Conservation (phyloP, 495 filamentous ascomycete species). For the Neurospora hispaniola region DNA sequence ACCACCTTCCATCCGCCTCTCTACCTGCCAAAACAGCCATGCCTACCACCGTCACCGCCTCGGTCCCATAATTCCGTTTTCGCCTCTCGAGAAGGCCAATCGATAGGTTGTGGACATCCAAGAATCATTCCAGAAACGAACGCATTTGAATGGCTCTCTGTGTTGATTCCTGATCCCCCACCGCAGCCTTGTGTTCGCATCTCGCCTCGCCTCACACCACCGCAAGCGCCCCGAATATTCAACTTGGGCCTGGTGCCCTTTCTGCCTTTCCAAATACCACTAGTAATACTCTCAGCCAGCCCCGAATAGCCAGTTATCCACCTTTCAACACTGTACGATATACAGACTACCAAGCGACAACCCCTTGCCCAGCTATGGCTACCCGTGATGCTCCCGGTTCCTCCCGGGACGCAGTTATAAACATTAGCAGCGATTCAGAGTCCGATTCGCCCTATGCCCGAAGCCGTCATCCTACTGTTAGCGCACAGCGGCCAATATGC, state of each 20-base stretch:
- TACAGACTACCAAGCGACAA: not conserved
- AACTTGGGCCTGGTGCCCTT: not conserved
- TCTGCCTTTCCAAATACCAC: not conserved
- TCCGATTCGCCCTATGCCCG: constrained; percentile 1
- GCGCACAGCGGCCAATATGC: constrained; percentile 10
- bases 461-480: not conserved
- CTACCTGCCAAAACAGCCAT: not conserved
- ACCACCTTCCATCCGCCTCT: not conserved
- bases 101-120: not conserved
- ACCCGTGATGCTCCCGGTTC: constrained; percentile 8
- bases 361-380: constrained; percentile 13
- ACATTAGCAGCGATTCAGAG: constrained; percentile 8
- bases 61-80: not conserved
- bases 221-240: not conserved
- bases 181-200: not conserved
- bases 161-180: not conserved
- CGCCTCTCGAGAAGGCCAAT: not conserved
- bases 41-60: not conserved
- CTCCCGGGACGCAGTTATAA: not conserved
- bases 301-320: not conserved
- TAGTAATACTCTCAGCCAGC: not conserved
- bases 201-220: not conserved
- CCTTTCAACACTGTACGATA: not conserved
- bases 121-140: not conserved
- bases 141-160: not conserved